These are phyloP conservation scores for Geotrichum phurueaensis DNA, from an alignment of 1,139 yeast species.

Conservation along the genomic window DNA sequence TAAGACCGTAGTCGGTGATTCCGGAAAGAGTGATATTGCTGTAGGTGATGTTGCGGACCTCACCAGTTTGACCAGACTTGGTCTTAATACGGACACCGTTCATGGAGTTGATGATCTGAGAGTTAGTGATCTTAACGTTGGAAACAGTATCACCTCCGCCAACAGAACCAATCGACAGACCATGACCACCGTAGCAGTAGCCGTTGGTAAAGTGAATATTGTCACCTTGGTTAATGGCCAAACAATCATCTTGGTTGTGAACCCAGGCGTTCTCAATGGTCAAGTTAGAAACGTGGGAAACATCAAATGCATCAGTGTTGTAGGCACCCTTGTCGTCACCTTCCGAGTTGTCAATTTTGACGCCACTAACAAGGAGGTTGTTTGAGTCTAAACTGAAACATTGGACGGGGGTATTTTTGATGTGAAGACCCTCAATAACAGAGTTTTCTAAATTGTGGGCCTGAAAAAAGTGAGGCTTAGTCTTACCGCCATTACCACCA, in stretches of 20 bases:
- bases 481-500: not conserved
- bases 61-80: not conserved
- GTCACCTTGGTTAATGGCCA: not conserved
- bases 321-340: not conserved
- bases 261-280: not conserved
- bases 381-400: not conserved
- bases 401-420: slow-evolving; percentile 1
- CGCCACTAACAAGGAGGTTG: not conserved
- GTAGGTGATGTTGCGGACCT: not conserved
- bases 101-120: not conserved
- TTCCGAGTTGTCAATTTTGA: not conserved
- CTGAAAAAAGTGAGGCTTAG: not conserved
- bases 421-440: not conserved
- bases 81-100: not conserved
- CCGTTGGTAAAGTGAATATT: not conserved
- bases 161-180: slow-evolving; percentile 3
- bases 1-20: not conserved
- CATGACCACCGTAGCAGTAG: slow-evolving; percentile 4
- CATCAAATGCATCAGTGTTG: slow-evolving; percentile 1
- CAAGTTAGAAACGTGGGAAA: not conserved
- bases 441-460: slow-evolving; percentile 1
- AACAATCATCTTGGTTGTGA: slow-evolving; percentile 1
- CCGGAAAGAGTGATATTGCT: not conserved
- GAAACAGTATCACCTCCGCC: not conserved
- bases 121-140: not conserved